These are phyloP conservation scores for Wickerhamiella dianesei DNA, from an alignment of 805 yeast genomes.

Conservation along the genomic window DNA sequence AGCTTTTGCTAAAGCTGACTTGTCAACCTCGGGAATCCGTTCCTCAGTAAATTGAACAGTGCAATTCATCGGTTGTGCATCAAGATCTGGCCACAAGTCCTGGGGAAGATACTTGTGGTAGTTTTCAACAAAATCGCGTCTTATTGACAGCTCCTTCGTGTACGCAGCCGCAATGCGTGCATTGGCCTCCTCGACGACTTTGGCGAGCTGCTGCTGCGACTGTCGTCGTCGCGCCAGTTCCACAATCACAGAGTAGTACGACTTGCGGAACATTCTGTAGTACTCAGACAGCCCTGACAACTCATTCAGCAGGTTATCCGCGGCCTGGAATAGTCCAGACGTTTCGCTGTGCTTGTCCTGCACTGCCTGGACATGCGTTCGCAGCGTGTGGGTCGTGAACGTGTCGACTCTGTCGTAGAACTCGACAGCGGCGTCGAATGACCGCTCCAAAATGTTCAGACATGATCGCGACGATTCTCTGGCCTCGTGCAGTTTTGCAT, in stretches of 20 bases:
- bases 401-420: conserved; percentile 11
- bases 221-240: conserved; percentile 41
- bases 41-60: conserved; percentile 13
- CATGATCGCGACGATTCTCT: conserved; percentile 13
- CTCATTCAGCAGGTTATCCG: conserved; percentile 24
- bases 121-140: conserved; percentile 32
- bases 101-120: conserved; percentile 47
- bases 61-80: conserved; percentile 24
- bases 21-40: conserved; percentile 13
- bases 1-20: conserved; percentile 5
- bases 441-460: conserved; percentile 15
- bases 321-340: conserved; percentile 19
- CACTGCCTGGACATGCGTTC: conserved; percentile 13
- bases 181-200: conserved; percentile 32
- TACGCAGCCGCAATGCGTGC: conserved; percentile 29
- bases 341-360: conserved; percentile 15
- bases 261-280: conserved; percentile 36
- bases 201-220: conserved; percentile 30
- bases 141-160: conserved; percentile 31
- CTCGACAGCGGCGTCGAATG: conserved; percentile 17
- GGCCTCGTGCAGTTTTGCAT: conserved; percentile 7
- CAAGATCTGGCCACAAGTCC: conserved; percentile 37
- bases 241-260: conserved; percentile 39
- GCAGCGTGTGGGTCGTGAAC: conserved; percentile 15
- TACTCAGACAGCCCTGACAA: conserved; percentile 34